A percentile compares a stretch with the other conserved stretches of the same genome.
Evolutionary conservation across 345 rosid genomes (phyloP).

Genomic region (Mangifera indica): DNA sequence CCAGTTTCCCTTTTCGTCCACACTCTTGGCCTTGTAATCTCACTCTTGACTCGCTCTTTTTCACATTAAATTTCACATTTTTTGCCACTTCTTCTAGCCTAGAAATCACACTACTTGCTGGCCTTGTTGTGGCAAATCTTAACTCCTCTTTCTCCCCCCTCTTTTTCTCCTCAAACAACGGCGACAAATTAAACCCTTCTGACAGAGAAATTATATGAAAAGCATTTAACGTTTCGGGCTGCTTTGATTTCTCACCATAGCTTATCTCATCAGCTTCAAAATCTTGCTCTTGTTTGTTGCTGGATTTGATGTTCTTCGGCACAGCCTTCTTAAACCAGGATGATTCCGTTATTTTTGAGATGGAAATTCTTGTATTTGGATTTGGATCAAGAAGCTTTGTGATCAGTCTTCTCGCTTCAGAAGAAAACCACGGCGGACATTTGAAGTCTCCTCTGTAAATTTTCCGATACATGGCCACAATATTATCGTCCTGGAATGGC

Average conservation of each 20-base stretch:
- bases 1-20: slow-evolving; percentile 84
- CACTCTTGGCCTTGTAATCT: slow-evolving; percentile 70
- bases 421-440: slow-evolving; percentile 82
- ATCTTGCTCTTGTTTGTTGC: slow-evolving; percentile 30
- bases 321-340: slow-evolving; percentile 67
- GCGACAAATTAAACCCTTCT: slow-evolving; percentile 84
- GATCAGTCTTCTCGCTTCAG: slow-evolving; percentile 70
- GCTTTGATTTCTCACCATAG: slow-evolving; percentile 32
- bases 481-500: slow-evolving; percentile 82
- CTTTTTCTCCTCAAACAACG: slow-evolving; percentile 84
- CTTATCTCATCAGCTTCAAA: slow-evolving; percentile 27
- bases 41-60: slow-evolving; percentile 71
- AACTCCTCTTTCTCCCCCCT: slow-evolving; percentile 75
- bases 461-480: slow-evolving; percentile 79
- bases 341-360: slow-evolving; percentile 63
- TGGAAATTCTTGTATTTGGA: slow-evolving; percentile 54
- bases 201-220: slow-evolving; percentile 87
- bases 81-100: slow-evolving; percentile 71
- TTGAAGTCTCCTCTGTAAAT: slow-evolving; percentile 87
- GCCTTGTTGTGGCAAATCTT: slow-evolving; percentile 73
- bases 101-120: slow-evolving; percentile 84
- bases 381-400: slow-evolving; percentile 89
- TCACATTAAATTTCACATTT: slow-evolving; percentile 59
- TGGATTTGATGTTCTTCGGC: slow-evolving; percentile 25
- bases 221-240: slow-evolving; percentile 70